Percentiles rank a stretch among this genome's conserved stretches.
These are phyloP conservation scores for Aspergillus jensenii DNA, from an alignment of 2,329 filamentous ascomycete species.

Conservation along the genomic window DNA sequence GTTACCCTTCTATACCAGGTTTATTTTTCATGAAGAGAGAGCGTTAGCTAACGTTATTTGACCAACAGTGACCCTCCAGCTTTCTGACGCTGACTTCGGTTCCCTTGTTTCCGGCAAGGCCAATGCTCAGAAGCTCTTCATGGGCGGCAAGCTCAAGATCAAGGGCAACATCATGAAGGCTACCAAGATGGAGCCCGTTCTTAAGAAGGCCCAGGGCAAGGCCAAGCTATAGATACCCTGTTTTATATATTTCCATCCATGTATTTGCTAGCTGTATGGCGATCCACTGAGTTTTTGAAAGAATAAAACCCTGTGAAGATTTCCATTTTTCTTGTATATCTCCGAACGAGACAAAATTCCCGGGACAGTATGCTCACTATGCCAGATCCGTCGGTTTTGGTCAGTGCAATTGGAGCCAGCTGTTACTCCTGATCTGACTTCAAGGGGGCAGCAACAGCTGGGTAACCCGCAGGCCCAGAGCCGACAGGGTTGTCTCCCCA, in stretches of 20 bases:
- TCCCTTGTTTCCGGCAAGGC: constrained; percentile 82
- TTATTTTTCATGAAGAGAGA: neutral
- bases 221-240: constrained; percentile 69
- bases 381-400: neutral
- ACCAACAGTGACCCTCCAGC: constrained; percentile 71
- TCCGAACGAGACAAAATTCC: neutral
- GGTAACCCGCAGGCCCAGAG: neutral
- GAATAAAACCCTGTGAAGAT: neutral
- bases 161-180: constrained; percentile 98
- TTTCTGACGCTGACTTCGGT: constrained; percentile 84
- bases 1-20: neutral
- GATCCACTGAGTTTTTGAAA: neutral
- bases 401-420: neutral
- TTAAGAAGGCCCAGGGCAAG: constrained; percentile 83
- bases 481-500: neutral
- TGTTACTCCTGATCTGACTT: neutral
- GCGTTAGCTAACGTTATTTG: neutral
- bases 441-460: neutral
- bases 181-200: constrained; percentile 89
- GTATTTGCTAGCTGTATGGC: constrained; percentile 15
- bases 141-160: constrained; percentile 98
- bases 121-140: constrained; percentile 93
- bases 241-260: constrained; percentile 11
- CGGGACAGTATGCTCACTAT: neutral
- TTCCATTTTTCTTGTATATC: neutral